phyloP scores from a whole-genome alignment of 2,329 filamentous ascomycete species.

The Blastomyces emzantsi region DNA sequence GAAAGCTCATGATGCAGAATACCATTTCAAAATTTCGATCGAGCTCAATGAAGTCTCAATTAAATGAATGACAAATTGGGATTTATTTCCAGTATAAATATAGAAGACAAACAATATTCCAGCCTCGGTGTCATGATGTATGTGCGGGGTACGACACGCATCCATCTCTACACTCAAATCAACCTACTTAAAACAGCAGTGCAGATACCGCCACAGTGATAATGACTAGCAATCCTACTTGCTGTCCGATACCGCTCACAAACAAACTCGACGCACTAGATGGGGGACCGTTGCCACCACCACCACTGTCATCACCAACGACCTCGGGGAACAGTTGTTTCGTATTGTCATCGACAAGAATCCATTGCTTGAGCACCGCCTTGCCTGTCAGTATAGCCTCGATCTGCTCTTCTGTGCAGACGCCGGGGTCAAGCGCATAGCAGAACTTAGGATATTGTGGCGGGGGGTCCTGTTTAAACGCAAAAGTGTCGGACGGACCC shows the following conservation, averaged over 20 bases:
- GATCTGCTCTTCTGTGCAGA: slow-evolving; percentile 40
- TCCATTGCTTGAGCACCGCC: slow-evolving; percentile 39
- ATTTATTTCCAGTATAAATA: neutral
- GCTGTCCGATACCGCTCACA: neutral
- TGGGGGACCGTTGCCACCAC: no score
- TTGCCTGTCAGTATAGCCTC: slow-evolving; percentile 36
- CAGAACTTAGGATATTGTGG: slow-evolving; percentile 1
- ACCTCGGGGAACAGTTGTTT: slow-evolving; percentile 1
- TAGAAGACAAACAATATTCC: neutral
- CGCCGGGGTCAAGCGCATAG: slow-evolving; percentile 15
- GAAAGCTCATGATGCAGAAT: neutral
- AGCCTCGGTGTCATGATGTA: neutral
- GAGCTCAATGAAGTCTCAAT: neutral
- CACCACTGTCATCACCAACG: slow-evolving; percentile 1
- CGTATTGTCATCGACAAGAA: slow-evolving; percentile 29
- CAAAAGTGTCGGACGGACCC: neutral
- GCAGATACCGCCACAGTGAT: neutral
- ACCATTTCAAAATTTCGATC: neutral
- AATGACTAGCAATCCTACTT: neutral
- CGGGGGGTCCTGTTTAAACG: neutral
- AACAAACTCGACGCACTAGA: neutral
- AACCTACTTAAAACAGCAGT: neutral
- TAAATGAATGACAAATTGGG: neutral
- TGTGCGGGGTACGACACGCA: neutral
- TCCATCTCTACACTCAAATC: neutral